Evolutionary conservation across 257 asterid genomes (phyloP).

Genomic region (Solanum sitiens): DNA sequence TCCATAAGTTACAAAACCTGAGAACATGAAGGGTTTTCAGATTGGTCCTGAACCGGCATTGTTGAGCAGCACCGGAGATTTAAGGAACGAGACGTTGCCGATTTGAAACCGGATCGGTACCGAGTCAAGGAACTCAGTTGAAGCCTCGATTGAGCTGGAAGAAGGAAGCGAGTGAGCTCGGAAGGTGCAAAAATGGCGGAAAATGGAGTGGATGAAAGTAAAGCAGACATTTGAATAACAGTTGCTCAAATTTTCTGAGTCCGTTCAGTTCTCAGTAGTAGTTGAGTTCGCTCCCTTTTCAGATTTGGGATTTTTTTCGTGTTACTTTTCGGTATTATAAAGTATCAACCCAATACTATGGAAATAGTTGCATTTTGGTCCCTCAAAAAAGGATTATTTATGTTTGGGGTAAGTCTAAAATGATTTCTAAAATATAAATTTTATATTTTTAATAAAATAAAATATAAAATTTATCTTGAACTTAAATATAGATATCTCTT

Average conservation of each 20-base stretch:
- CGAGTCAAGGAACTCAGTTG: neutral
- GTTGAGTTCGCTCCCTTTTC: neutral
- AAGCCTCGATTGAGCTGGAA: neutral
- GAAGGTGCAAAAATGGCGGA: constrained; percentile 4
- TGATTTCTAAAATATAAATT: no score
- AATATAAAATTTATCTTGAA: neutral
- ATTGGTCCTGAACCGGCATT: constrained; percentile 39
- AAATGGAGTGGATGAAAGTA: constrained; percentile 6
- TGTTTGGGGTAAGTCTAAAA: neutral
- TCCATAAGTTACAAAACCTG: constrained; percentile 15
- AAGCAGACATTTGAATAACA: constrained; percentile 29
- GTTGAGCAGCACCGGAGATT: constrained; percentile 27
- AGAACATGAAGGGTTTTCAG: constrained; percentile 19
- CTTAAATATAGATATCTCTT: neutral
- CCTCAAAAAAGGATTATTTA: neutral
- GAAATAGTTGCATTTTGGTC: neutral
- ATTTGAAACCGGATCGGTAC: constrained; percentile 10
- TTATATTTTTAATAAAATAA: no score
- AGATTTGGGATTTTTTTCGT: neutral
- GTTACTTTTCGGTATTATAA: neutral
- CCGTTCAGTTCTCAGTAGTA: neutral
- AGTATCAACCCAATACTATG: neutral
- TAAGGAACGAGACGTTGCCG: constrained; percentile 3
- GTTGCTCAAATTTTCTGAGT: constrained; percentile 1
- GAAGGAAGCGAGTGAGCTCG: constrained; percentile 6